A percentile compares a stretch with the other conserved stretches of the same genome.
These are phyloP conservation scores for Nothophaeocryptopus gaeumannii DNA, from an alignment of 2,329 filamentous ascomycete species.

Conservation along the genomic window DNA sequence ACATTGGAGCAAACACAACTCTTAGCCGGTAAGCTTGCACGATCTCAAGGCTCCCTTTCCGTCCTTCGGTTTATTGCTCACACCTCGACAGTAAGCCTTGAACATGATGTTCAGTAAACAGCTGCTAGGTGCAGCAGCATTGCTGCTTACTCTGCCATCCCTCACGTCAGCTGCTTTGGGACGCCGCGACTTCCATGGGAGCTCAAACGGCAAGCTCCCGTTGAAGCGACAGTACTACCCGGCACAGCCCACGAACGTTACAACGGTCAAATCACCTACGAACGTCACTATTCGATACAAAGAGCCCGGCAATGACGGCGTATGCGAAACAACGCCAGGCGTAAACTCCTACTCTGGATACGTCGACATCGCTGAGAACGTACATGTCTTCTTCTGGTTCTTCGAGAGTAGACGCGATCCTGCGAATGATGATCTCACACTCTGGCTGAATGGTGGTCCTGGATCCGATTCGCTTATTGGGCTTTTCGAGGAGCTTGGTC, in stretches of 20 bases:
- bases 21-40: too few relatives aligned
- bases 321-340: constrained; percentile 51
- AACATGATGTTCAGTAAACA: constrained; percentile 3
- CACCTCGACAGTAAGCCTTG: too few relatives aligned
- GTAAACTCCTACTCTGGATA: constrained; percentile 50
- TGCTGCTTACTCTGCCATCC: constrained; percentile 4
- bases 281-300: constrained; percentile 31
- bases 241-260: constrained; percentile 43
- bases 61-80: too few relatives aligned
- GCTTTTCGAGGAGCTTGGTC: constrained; percentile 51
- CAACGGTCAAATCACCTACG: constrained; percentile 41
- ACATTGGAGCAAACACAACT: too few relatives aligned
- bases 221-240: constrained; percentile 33
- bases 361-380: constrained; percentile 28
- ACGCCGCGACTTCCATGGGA: background rate
- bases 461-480: constrained; percentile 57
- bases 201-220: constrained; percentile 2
- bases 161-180: constrained; percentile 6
- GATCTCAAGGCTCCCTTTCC: too few relatives aligned
- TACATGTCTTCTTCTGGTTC: constrained; percentile 64
- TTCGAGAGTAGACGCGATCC: constrained; percentile 57
- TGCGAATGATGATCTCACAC: constrained; percentile 54
- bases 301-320: constrained; percentile 38
- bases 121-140: background rate
- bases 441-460: constrained; percentile 62